Evolutionary conservation across 768 basidiomycete species (phyloP), one percentile per base, ranked within the genome.

Genomic region (Rubroboletus satanas): DNA sequence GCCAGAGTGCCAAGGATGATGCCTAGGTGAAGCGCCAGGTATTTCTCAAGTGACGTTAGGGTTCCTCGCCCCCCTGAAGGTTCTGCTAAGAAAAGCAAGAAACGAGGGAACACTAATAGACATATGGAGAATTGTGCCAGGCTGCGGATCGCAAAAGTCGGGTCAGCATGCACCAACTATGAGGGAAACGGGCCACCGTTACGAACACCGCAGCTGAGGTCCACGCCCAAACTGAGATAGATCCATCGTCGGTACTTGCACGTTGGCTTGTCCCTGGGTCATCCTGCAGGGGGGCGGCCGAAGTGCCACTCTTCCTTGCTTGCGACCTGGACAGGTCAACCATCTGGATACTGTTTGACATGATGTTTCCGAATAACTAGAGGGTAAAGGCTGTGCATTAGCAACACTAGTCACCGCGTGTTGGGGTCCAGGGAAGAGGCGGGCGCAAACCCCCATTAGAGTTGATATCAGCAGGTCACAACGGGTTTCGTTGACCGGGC

Each of bases 11-110:
- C 73, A 14, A 90, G 74, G 60, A 83, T 72, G 43, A 91, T 75
- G 17, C 84, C 87, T 52, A 85, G 76, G 36, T 88, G 83, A n/a
- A 80, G 66, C 14, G 83, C 76, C 42, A 93, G 79, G 70, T 86
- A 90, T 23, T 75, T 71, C 65, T 92, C 90, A 33, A 92, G 76
- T 3, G 82, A 72, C 3, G 88, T 88, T 46, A 90, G 76, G 18
- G 69, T 62, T 31, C 69, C 70, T 45, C 77, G 74, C 11, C 72
- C 72, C 9, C 69, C 70, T 45, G 73, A 69, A 3, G 79, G 73
- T 52, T 79, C 78, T 12, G 87, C 77, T 50, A 88, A 71, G 67
- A 90, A 89, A 48, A 90, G 78, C 32, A 90, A 73, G 46, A 90
- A 65, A 29, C 82, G 79, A 51, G 90, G 88, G 56, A 77, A 86